Percentiles rank a stretch among this genome's conserved stretches.
These are phyloP conservation scores for Starmera dryadoides DNA, from an alignment of 805 yeast species.

Conservation along the genomic window DNA sequence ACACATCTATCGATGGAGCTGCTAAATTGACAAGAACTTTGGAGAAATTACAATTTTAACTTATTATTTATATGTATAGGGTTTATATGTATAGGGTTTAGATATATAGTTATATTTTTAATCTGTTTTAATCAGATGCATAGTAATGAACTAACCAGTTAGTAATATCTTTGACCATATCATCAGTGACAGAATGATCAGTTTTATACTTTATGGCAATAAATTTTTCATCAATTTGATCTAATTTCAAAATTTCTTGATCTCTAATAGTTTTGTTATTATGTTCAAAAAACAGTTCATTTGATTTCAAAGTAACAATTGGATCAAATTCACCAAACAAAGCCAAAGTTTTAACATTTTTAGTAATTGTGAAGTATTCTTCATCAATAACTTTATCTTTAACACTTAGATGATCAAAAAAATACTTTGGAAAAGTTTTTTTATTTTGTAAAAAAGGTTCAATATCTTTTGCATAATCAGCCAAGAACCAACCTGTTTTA, in stretches of 20 bases:
- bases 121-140: too few species aligned
- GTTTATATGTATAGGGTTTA: too few species aligned
- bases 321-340: conserved; percentile 14
- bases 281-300: conserved; percentile 8
- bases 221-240: conserved; percentile 3
- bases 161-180: conserved; percentile 13
- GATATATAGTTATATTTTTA: too few species aligned
- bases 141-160: conserved; percentile 8
- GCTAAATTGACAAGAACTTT: too few species aligned
- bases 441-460: background rate
- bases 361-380: too few species aligned
- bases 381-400: conserved; percentile 8
- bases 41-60: too few species aligned
- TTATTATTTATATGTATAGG: too few species aligned
- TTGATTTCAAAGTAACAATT: conserved; percentile 7
- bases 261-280: background rate
- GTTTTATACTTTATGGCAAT: conserved; percentile 11
- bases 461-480: background rate
- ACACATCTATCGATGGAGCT: too few species aligned
- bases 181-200: conserved; percentile 12
- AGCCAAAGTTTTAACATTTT: conserved; percentile 10
- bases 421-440: conserved; percentile 2
- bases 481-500: background rate
- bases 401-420: conserved; percentile 6
- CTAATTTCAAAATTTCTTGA: background rate